Evolutionary conservation across 768 basidiomycete genomes (phyloP), one percentile per base, ranked within the genome.

Genomic region (Lepiota subincarnata): DNA sequence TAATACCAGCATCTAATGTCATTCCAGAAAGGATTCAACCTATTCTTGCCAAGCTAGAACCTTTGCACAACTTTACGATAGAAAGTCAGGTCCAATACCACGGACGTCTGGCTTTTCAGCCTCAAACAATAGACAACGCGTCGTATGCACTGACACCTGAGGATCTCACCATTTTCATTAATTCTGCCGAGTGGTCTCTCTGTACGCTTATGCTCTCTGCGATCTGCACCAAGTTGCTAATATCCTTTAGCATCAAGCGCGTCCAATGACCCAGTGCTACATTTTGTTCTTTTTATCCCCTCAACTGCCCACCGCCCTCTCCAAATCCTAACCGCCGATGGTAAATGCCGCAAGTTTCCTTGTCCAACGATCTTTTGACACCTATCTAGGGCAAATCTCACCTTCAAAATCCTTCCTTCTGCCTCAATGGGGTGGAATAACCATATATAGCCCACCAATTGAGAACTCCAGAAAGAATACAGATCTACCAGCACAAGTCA

Each of bases 61-160:
- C 75, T 13, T 68, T 98, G 14, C 92, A 98, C 73, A 92, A 95
- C 63, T 92, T 94, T 64, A 94, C 89, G 1, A 77, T 98, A 40
- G 94, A 98, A 72, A 96, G 92, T 55, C 96, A 98, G 71, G 81
- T 97, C 0, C 92, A 95, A 61, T 92, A 84, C 63, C 86, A 96
- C 61, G 92, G 92, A 4, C 95, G 94, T 0, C 71, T 98, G 41
- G 86, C 92, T 0, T 92, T 98, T 62, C 74, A 81, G 48, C 89
- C 92, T 7, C 64, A 60, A 6, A 55, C 64, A 4, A 41, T 79
- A 2, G 69, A 73, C 6, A 62, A 71, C 22, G 69, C 64, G 6
- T 62, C 66, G 7, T 83, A 83, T 66, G 80, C 82, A 0, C 68
- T 98, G 36, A 82, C 81, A 1, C 81, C 83, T 47, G 93, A 94